Evolutionary conservation across 2,329 filamentous ascomycete genomes (phyloP).

Genomic region (Aspergillus uvarum): DNA sequence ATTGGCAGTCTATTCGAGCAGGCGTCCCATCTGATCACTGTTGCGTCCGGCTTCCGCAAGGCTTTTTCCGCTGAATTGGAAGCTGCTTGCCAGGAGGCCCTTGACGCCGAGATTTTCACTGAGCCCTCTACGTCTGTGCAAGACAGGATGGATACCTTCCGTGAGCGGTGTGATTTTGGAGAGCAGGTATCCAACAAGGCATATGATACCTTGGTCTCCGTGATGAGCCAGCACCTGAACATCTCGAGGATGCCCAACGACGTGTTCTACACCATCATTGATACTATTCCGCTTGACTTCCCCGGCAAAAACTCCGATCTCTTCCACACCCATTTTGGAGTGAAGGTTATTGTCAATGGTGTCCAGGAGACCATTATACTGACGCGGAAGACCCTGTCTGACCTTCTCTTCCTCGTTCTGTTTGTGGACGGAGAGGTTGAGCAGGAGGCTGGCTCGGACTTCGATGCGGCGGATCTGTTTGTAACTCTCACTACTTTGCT

Average conservation of each 20-base stretch:
- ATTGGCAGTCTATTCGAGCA: conserved; percentile 56
- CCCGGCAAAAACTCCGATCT: conserved; percentile 43
- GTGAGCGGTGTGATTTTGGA: conserved; percentile 74
- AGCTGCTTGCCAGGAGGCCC: conserved; percentile 64
- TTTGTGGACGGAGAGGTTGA: conserved; percentile 85
- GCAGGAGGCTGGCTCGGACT: conserved; percentile 67
- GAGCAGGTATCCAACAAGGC: conserved; percentile 81
- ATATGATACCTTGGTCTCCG: conserved; percentile 66
- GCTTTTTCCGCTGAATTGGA: conserved; percentile 68
- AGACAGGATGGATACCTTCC: conserved; percentile 75
- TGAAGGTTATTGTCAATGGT: conserved; percentile 70
- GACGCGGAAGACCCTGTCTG: conserved; percentile 73
- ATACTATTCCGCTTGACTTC: conserved; percentile 48
- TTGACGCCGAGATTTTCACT: conserved; percentile 72
- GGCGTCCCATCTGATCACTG: conserved; percentile 64
- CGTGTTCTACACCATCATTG: conserved; percentile 52
- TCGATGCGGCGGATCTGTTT: conserved; percentile 60
- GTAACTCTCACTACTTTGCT: conserved; percentile 69
- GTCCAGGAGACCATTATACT: conserved; percentile 75
- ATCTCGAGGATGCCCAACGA: conserved; percentile 49
- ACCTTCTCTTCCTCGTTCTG: conserved; percentile 76
- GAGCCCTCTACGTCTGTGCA: conserved; percentile 68
- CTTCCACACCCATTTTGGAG: conserved; percentile 69
- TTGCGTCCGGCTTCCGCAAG: conserved; percentile 69
- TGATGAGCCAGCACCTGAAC: conserved; percentile 66